These are phyloP conservation scores for Hansenula sp. DNA, from an alignment of 1,139 yeast species.

Conservation along the genomic window DNA sequence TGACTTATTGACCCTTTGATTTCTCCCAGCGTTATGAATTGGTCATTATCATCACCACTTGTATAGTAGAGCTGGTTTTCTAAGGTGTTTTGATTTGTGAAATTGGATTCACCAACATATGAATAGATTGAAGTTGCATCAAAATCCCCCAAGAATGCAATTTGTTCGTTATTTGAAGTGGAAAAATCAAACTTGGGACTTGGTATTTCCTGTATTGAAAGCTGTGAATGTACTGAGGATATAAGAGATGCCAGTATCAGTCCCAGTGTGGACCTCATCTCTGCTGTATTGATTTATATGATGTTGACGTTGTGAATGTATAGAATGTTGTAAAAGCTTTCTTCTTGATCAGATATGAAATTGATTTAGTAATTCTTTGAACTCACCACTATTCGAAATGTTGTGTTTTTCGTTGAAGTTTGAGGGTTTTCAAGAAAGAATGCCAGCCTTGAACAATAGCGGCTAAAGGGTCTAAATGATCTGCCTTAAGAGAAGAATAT, in stretches of 20 bases:
- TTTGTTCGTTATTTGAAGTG: conserved; percentile 31
- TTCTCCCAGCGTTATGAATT: conserved; percentile 14
- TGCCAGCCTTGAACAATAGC: too few relatives aligned
- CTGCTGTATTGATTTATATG: background rate
- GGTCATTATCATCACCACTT: conserved; percentile 19
- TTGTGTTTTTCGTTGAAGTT: too few relatives aligned
- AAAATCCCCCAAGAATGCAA: conserved; percentile 66
- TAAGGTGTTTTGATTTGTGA: conserved; percentile 25
- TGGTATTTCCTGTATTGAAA: conserved; percentile 10
- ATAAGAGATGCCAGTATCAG: conserved; percentile 5
- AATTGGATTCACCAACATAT: conserved; percentile 47
- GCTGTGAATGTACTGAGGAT: conserved; percentile 5
- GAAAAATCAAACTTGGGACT: conserved; percentile 21
- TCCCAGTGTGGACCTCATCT: conserved; percentile 1
- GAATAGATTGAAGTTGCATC: conserved; percentile 57
- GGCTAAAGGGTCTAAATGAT: too few relatives aligned
- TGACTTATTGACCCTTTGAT: conserved; percentile 22
- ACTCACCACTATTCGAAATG: too few relatives aligned
- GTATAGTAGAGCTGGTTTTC: conserved; percentile 21
- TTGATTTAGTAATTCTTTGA: too few relatives aligned
- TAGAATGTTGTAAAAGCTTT: background rate
- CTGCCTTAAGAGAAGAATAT: too few relatives aligned
- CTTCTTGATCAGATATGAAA: too few relatives aligned
- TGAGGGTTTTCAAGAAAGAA: too few relatives aligned
- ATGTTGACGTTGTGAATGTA: too few relatives aligned